These are phyloP conservation scores for Colletotrichum lupini DNA, from an alignment of 2,329 filamentous ascomycete species.

Conservation along the genomic window DNA sequence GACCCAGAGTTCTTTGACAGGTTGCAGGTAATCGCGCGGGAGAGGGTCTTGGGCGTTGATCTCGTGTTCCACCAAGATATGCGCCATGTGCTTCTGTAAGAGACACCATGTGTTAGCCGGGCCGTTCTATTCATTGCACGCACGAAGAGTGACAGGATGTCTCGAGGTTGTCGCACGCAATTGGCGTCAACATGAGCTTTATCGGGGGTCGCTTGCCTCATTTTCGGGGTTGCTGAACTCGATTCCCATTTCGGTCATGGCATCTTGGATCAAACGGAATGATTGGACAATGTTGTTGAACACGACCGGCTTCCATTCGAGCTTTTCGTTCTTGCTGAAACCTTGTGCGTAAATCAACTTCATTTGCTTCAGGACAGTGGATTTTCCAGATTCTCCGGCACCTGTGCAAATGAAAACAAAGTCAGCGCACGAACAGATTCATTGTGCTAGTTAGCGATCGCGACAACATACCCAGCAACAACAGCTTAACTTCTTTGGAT, in stretches of 20 bases:
- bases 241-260: constrained; percentile 87
- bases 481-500: constrained; percentile 89
- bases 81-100: constrained; percentile 78
- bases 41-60: constrained; percentile 85
- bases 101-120: constrained; percentile 40
- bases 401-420: constrained; percentile 62
- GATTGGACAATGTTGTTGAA: constrained; percentile 95
- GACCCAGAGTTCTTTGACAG: constrained; percentile 86
- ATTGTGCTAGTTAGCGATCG: not conserved
- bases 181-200: constrained; percentile 34
- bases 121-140: not conserved
- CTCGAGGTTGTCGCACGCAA: not conserved
- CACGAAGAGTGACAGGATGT: not conserved
- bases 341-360: constrained; percentile 95
- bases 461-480: constrained; percentile 80
- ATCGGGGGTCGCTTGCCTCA: constrained; percentile 67
- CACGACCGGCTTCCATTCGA: constrained; percentile 94
- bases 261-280: constrained; percentile 89
- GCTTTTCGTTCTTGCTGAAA: constrained; percentile 88
- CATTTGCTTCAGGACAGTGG: constrained; percentile 98
- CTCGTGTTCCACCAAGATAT: constrained; percentile 83
- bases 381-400: constrained; percentile 92
- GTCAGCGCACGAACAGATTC: constrained; percentile 1
- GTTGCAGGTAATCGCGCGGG: constrained; percentile 80
- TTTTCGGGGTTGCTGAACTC: constrained; percentile 83